Evolutionary conservation across 1,139 yeast genomes (phyloP).

Genomic region (Candida buenavistaensis): DNA sequence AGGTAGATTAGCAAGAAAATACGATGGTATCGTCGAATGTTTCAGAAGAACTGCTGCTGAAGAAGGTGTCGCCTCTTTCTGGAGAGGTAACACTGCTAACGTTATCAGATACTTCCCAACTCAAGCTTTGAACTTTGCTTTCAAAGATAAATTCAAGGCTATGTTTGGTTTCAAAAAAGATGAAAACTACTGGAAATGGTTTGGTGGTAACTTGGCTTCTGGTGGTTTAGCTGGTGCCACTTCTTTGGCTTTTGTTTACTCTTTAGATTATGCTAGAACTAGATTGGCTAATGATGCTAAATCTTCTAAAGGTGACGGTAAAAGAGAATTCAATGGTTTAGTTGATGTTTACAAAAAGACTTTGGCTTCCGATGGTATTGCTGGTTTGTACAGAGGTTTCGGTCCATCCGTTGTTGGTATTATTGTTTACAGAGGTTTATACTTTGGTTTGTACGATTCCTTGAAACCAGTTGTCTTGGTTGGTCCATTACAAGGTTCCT

Average conservation of each 20-base stretch:
- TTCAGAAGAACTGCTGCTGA: conserved; percentile 55
- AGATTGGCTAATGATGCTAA: conserved; percentile 58
- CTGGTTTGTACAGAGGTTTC: conserved; percentile 60
- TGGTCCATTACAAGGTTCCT: conserved; percentile 57
- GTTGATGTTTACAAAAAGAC: conserved; percentile 55
- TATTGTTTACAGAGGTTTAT: conserved; percentile 56
- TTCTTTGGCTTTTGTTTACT: conserved; percentile 54
- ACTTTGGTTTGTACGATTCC: conserved; percentile 56
- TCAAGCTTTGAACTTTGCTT: conserved; percentile 55
- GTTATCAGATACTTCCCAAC: conserved; percentile 58
- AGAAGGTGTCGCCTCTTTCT: conserved; percentile 52
- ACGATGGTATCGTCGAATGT: conserved; percentile 52
- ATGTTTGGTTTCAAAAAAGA: conserved; percentile 56
- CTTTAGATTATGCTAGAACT: conserved; percentile 56
- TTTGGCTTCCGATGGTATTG: conserved; percentile 55
- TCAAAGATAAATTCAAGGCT: conserved; percentile 53
- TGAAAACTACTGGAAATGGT: conserved; percentile 51
- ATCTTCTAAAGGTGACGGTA: conserved; percentile 46
- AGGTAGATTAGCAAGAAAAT: conserved; percentile 52
- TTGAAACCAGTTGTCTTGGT: conserved; percentile 54
- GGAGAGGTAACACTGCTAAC: conserved; percentile 61
- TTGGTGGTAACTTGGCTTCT: conserved; percentile 56
- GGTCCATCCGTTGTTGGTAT: conserved; percentile 56
- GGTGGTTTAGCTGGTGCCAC: conserved; percentile 61
- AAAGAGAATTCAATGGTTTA: conserved; percentile 55